Evolutionary conservation across 192 early-diverging fungal species (phyloP), one percentile per base, ranked within the genome.

Genomic region (Backusella liffmaniae): DNA sequence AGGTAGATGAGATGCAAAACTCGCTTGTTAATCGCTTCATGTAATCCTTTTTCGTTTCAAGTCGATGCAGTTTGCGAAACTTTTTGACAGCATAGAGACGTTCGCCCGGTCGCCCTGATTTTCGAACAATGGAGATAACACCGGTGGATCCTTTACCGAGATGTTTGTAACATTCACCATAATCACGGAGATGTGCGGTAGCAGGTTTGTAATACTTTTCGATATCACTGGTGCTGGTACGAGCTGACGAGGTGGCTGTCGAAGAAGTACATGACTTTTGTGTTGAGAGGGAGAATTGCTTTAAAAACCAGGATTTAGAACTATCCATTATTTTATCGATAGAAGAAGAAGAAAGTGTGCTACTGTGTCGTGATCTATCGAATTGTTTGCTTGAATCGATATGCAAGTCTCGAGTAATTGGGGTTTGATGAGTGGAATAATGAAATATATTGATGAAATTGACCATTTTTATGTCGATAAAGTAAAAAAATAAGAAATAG

Each of bases 21-120:
- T 98, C 97, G 81, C 90, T 89, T 42, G 91, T 94, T 71, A 98
- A 82, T 83, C 96, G 96, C 82, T 97, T 97, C 82, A 97, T 83
- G 81, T 96, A 96, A 66, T 95, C 91, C 81, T 93, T 94, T 86
- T 96, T 88, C 3, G 90, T 89, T 86, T 98, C 96, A 73, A 93
- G 86, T 77, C 90, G 91, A 46, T 88, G 79, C 49, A 90, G 87
- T 75, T 94, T 94, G 66, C 95, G 87, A 86, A 98, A 98, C 72
- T 95, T 94, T 84, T 98, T 98, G 81, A 97, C 90, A n/a, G 97
- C 77, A 94, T 67, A 56, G 6, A 76, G 37, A 88, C 12, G n/a
- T 39, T 39, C 78, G 32, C 86, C 84, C 10, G 88, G 82, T 36
- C 76, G 76, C 82, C 92, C 84, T 85, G 94, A 77, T 87, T 86